Conservation (phyloP, 23 red algal genomes). For the Cyanidioschyzon merolae region DNA sequence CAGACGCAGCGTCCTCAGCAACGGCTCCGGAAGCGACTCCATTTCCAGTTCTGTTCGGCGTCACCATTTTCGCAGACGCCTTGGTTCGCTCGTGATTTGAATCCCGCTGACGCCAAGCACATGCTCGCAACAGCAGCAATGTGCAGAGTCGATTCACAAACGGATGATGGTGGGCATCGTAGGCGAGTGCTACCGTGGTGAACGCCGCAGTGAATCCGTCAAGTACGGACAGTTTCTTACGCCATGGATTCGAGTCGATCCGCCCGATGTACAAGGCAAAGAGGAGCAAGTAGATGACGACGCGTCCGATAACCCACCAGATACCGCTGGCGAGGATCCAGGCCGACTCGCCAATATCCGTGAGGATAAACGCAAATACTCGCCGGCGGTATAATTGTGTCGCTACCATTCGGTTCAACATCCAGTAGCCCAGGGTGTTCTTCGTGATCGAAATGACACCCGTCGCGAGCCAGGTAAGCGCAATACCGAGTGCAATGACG, state of each 20-base stretch:
- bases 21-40: neutral
- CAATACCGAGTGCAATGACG: neutral
- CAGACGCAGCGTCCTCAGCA: neutral
- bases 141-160: constrained; percentile 17
- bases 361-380: constrained; percentile 8
- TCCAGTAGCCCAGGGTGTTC: constrained; percentile 17
- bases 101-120: neutral
- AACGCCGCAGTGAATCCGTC: constrained; percentile 8
- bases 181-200: constrained; percentile 8
- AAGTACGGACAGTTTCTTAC: neutral
- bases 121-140: constrained; percentile 1
- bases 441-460: constrained; percentile 16
- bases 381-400: constrained; percentile 1
- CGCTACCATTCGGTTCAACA: constrained; percentile 13
- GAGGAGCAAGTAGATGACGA: constrained; percentile 8
- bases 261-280: constrained; percentile 10
- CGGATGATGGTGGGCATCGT: constrained; percentile 2
- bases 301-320: constrained; percentile 3
- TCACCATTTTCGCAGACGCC: neutral
- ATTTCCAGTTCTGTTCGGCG: neutral
- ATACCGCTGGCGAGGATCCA: constrained; percentile 11
- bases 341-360: constrained; percentile 8
- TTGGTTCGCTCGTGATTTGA: neutral
- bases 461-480: neutral
- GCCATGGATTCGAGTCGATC: constrained; percentile 3